Evolutionary conservation across 192 early-diverging fungal species (phyloP).

Genomic region (Backusella westeae): DNA sequence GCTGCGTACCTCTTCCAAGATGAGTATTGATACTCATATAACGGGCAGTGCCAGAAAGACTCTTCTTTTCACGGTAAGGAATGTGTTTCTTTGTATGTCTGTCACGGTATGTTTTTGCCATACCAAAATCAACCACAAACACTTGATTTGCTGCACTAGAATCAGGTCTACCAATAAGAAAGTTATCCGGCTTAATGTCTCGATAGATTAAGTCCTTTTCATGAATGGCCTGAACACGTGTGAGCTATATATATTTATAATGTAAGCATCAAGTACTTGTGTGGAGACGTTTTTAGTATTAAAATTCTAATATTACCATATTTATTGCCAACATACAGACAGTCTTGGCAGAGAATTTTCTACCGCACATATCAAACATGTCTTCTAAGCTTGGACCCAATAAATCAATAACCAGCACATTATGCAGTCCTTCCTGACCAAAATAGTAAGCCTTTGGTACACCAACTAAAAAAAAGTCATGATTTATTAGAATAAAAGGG

Average conservation of each 20-base stretch:
- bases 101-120: slow-evolving; percentile 97
- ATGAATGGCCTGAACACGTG: slow-evolving; percentile 89
- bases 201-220: slow-evolving; percentile 93
- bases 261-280: not conserved
- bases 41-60: slow-evolving; percentile 90
- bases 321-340: slow-evolving; percentile 92
- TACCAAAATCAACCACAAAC: slow-evolving; percentile 95
- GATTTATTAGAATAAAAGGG: not conserved
- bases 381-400: slow-evolving; percentile 95
- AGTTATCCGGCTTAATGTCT: slow-evolving; percentile 99
- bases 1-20: slow-evolving; percentile 71
- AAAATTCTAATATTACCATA: slow-evolving; percentile 60
- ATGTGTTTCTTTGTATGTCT: slow-evolving; percentile 95
- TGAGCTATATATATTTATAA: slow-evolving; percentile 37
- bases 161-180: slow-evolving; percentile 80
- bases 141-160: slow-evolving; percentile 62
- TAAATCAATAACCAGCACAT: slow-evolving; percentile 93
- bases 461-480: slow-evolving; percentile 50
- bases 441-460: slow-evolving; percentile 94
- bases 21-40: slow-evolving; percentile 99
- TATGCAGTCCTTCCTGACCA: slow-evolving; percentile 95
- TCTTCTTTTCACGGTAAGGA: slow-evolving; percentile 93
- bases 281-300: not conserved
- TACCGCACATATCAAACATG: slow-evolving; percentile 91
- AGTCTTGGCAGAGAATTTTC: slow-evolving; percentile 89